Percentiles rank a stretch among this genome's conserved stretches.
These are phyloP conservation scores for Phytopythium oedochilum DNA, from an alignment of 352 stramenopile genomes.

Conservation along the genomic window DNA sequence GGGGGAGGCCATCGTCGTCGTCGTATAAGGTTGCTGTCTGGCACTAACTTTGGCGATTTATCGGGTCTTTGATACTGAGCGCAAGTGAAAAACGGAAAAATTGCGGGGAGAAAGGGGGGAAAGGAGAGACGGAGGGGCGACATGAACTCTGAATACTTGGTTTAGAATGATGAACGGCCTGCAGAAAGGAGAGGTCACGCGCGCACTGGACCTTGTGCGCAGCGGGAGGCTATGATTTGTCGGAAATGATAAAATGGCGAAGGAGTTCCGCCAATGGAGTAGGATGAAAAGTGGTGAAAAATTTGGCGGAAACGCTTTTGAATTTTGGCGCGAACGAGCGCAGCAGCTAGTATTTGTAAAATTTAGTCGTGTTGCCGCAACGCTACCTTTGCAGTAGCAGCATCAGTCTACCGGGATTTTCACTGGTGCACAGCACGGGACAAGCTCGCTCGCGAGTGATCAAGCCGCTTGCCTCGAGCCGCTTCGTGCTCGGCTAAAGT, in stretches of 20 bases:
- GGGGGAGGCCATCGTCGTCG: conserved; percentile 10
- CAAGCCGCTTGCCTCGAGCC: too few relatives aligned
- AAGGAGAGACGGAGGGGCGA: background rate
- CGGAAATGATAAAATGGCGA: conserved; percentile 4
- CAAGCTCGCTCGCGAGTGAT: too few relatives aligned
- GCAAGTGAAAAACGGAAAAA: background rate
- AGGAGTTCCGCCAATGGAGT: conserved; percentile 2
- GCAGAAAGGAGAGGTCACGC: background rate
- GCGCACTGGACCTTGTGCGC: background rate
- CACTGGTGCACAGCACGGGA: too few relatives aligned
- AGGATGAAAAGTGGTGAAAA: background rate
- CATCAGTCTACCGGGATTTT: too few relatives aligned
- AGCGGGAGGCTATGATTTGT: conserved; percentile 8
- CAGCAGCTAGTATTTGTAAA: too few relatives aligned
- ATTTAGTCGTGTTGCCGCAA: too few relatives aligned
- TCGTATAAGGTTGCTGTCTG: conserved; percentile 6
- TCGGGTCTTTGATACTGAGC: conserved; percentile 27
- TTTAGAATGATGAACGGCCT: background rate
- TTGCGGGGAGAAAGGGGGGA: background rate
- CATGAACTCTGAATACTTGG: background rate
- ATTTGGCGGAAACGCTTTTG: background rate
- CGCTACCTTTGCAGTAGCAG: too few relatives aligned
- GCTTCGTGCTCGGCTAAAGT: too few relatives aligned
- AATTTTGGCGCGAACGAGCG: conserved; percentile 3
- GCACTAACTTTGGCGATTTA: conserved; percentile 69